Conservation (phyloP, 2,329 filamentous ascomycete genomes). For the Aspergillus sp. region DNA sequence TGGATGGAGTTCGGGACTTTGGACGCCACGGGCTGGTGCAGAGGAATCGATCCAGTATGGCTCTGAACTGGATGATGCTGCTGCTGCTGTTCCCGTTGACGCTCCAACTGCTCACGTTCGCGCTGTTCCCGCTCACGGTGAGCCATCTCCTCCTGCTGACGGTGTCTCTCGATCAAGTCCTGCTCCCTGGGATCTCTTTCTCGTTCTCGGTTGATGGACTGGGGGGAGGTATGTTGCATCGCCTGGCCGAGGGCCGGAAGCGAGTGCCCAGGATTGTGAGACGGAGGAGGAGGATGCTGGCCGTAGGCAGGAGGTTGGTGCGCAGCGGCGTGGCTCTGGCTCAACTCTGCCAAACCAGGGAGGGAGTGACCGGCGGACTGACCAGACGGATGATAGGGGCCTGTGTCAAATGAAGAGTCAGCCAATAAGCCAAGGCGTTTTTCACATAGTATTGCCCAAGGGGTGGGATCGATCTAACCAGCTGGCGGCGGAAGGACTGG, state of each 20-base stretch:
- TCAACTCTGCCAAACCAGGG: slow-evolving; percentile 38
- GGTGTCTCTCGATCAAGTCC: slow-evolving; percentile 40
- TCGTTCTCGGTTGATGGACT: slow-evolving; percentile 34
- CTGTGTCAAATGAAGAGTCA: slow-evolving; percentile 16
- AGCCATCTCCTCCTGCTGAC: slow-evolving; percentile 47
- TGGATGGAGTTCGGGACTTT: slow-evolving; percentile 74
- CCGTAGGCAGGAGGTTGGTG: slow-evolving; percentile 35
- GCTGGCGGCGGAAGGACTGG: slow-evolving; percentile 32
- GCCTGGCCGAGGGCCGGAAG: slow-evolving; percentile 34
- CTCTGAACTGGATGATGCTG: slow-evolving; percentile 72
- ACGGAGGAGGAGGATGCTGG: slow-evolving; percentile 29
- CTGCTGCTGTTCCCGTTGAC: slow-evolving; percentile 50
- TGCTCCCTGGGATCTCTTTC: slow-evolving; percentile 48
- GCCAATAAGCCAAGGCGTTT: slow-evolving; percentile 1
- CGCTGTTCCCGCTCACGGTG: slow-evolving; percentile 48
- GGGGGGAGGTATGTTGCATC: slow-evolving; percentile 34
- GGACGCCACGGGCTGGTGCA: slow-evolving; percentile 89
- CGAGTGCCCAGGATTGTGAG: slow-evolving; percentile 28
- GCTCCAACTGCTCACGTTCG: slow-evolving; percentile 42
- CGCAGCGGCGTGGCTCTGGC: slow-evolving; percentile 33
- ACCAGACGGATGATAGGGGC: slow-evolving; percentile 32
- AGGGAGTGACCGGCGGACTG: slow-evolving; percentile 38
- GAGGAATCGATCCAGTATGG: slow-evolving; percentile 75
- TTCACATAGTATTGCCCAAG: not conserved
- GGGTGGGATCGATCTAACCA: slow-evolving; percentile 23